Conservation (phyloP, 805 yeast genomes). For the Lachancea sp. region DNA sequence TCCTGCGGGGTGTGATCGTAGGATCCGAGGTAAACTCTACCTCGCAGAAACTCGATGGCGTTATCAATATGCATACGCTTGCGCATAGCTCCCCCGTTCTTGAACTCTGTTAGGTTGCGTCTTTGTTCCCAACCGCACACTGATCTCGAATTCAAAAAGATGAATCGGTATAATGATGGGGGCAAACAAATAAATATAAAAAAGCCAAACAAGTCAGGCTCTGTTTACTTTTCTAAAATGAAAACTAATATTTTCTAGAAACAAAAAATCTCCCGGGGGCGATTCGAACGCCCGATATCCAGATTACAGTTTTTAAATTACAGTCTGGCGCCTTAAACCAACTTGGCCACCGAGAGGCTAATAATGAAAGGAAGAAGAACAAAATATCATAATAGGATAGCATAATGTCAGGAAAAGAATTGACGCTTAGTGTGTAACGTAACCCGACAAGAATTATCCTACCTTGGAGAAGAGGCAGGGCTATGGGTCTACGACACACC, state of each 20-base stretch:
- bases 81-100: slow-evolving; percentile 18
- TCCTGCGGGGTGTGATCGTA: slow-evolving; percentile 75
- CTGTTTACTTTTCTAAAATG: background rate
- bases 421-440: too few relatives aligned
- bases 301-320: slow-evolving; percentile 35
- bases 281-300: slow-evolving; percentile 47
- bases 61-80: slow-evolving; percentile 30
- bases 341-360: slow-evolving; percentile 39
- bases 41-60: slow-evolving; percentile 35
- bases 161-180: background rate
- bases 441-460: too few relatives aligned
- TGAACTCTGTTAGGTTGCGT: background rate
- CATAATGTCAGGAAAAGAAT: background rate
- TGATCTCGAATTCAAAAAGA: background rate
- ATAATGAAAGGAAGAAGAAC: too few relatives aligned
- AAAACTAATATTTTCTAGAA: slow-evolving; percentile 5
- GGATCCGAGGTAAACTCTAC: slow-evolving; percentile 84
- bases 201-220: background rate
- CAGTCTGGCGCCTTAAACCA: slow-evolving; percentile 43
- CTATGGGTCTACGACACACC: too few relatives aligned
- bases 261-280: slow-evolving; percentile 42
- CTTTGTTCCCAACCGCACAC: background rate
- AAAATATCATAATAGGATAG: background rate
- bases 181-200: background rate
- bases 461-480: too few relatives aligned